These are phyloP conservation scores for Plectosphaerella plurivora DNA, from an alignment of 2,329 filamentous ascomycete species.

Conservation along the genomic window DNA sequence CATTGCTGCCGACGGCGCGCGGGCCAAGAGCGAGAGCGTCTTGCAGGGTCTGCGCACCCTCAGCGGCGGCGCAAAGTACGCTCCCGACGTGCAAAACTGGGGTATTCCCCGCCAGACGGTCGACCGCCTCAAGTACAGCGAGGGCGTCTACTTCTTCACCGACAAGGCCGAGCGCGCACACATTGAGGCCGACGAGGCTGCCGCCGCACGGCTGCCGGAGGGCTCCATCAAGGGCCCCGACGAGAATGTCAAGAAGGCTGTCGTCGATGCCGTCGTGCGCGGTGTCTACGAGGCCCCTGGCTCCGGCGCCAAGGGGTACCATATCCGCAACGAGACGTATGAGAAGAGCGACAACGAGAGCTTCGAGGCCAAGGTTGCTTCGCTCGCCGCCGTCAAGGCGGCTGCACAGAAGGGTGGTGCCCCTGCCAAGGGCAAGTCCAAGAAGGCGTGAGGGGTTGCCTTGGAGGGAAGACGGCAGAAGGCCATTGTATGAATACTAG, in stretches of 20 bases:
- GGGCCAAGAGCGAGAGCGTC: constrained; percentile 18
- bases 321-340: constrained; percentile 32
- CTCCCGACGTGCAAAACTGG: not conserved
- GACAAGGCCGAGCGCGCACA: constrained; percentile 11
- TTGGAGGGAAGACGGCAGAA: constrained; percentile 10
- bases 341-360: constrained; percentile 22
- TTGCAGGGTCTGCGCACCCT: constrained; percentile 30
- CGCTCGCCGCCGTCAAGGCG: constrained; percentile 18
- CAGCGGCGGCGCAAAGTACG: constrained; percentile 19
- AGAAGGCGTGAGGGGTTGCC: constrained; percentile 10
- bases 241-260: constrained; percentile 24
- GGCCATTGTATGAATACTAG: not conserved
- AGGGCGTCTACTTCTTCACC: constrained; percentile 12
- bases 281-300: constrained; percentile 31
- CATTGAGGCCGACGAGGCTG: constrained; percentile 2
- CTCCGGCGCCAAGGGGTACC: constrained; percentile 22
- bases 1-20: constrained; percentile 23
- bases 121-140: constrained; percentile 5
- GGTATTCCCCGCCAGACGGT: not conserved
- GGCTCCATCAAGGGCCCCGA: constrained; percentile 26
- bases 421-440: not conserved
- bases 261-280: constrained; percentile 25
- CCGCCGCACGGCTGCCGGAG: constrained; percentile 13
- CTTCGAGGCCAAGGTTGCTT: constrained; percentile 34
- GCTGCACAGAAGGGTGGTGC: constrained; percentile 11